Evolutionary conservation across 1,284 basidiomycete species (phyloP).

Genomic region (Malassezia slooffiae): DNA sequence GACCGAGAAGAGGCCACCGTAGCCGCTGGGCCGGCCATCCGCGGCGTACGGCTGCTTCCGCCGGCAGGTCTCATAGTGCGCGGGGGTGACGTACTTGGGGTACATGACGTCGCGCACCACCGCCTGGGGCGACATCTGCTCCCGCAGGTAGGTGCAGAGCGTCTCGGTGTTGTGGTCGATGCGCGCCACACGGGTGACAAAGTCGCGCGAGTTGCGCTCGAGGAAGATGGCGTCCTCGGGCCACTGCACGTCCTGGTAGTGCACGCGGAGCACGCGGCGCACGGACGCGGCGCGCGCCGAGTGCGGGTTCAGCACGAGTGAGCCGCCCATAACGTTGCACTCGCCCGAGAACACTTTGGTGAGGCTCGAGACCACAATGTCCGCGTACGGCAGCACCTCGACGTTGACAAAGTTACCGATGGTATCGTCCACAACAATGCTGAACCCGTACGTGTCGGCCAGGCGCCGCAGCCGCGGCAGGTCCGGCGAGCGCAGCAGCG

Average conservation of each 20-base stretch:
- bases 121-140: constrained; percentile 12
- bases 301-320: constrained; percentile 60
- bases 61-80: constrained; percentile 63
- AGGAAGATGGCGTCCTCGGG: constrained; percentile 88
- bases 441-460: constrained; percentile 77
- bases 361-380: constrained; percentile 85
- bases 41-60: constrained; percentile 44
- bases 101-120: constrained; percentile 80
- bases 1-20: constrained; percentile 81
- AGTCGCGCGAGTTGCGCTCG: constrained; percentile 94
- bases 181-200: constrained; percentile 60
- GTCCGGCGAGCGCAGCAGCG: constrained; percentile 72
- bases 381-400: constrained; percentile 75
- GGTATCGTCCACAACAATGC: constrained; percentile 87
- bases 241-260: constrained; percentile 79
- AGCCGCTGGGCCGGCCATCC: constrained; percentile 51
- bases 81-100: constrained; percentile 67
- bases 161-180: constrained; percentile 77
- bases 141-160: constrained; percentile 63
- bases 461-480: constrained; percentile 65
- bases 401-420: constrained; percentile 95
- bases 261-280: constrained; percentile 55
- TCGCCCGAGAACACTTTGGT: constrained; percentile 93
- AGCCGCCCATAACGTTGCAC: constrained; percentile 90
- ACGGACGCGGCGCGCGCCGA: constrained; percentile 59